Evolutionary conservation across 1,284 basidiomycete genomes (phyloP).

Genomic region (Moesziomyces aphidis): DNA sequence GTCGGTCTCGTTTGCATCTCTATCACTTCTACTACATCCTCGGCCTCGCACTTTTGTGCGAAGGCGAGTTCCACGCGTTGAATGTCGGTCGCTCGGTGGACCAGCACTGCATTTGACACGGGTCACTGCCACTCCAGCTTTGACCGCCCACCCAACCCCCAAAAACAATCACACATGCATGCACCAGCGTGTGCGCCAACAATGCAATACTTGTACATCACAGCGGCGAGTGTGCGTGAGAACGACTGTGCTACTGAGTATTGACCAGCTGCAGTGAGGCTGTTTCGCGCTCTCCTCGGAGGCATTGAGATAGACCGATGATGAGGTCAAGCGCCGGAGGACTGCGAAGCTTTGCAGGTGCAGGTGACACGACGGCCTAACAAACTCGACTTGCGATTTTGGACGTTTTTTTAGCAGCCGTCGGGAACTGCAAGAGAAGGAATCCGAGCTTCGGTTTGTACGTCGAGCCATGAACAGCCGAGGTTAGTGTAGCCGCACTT

Average conservation of each 20-base stretch:
- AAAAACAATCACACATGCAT: constrained; percentile 29
- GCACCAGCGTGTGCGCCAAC: constrained; percentile 16
- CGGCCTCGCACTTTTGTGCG: neutral
- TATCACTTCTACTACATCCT: constrained; percentile 10
- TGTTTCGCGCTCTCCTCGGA: too few relatives aligned
- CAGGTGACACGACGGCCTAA: neutral
- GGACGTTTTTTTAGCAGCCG: neutral
- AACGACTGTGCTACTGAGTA: neutral
- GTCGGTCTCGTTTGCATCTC: constrained; percentile 29
- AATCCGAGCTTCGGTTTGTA: constrained; percentile 16
- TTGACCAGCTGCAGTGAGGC: too few relatives aligned
- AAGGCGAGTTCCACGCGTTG: neutral
- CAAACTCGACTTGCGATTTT: neutral
- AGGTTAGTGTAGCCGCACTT: neutral
- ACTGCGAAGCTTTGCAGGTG: neutral
- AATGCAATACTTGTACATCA: constrained; percentile 42
- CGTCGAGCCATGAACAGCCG: constrained; percentile 5
- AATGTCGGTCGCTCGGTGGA: constrained; percentile 27
- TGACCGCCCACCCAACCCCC: constrained; percentile 15
- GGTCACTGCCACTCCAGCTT: constrained; percentile 1
- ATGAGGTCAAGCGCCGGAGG: too few relatives aligned
- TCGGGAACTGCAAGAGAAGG: constrained; percentile 27
- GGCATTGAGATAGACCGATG: too few relatives aligned
- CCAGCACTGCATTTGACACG: constrained; percentile 17
- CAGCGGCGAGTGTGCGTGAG: neutral